These are phyloP conservation scores for Pezicula carpinea DNA, from an alignment of 2,329 filamentous ascomycete species.

Conservation along the genomic window DNA sequence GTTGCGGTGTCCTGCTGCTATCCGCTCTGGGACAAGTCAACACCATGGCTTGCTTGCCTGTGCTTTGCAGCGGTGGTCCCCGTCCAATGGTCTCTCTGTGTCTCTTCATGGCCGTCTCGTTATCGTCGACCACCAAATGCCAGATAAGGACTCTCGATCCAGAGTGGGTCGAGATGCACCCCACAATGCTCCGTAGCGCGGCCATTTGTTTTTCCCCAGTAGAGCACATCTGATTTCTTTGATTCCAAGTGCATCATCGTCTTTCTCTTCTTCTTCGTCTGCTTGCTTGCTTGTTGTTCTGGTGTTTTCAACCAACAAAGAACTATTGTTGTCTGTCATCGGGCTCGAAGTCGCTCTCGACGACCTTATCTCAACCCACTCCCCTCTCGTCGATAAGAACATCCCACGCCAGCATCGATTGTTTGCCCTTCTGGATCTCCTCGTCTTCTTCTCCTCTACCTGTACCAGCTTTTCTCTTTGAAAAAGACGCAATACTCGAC, in stretches of 20 bases:
- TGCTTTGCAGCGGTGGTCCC: neutral
- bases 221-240: too few species aligned
- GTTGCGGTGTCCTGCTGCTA: too few species aligned
- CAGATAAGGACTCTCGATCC: constrained; percentile 18
- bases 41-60: too few species aligned
- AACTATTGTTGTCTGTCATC: neutral
- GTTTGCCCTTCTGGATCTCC: constrained; percentile 1
- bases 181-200: constrained; percentile 18
- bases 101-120: neutral
- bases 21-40: too few species aligned
- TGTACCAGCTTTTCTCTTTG: constrained; percentile 7
- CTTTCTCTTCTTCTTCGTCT: constrained; percentile 9
- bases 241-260: constrained; percentile 3
- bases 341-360: neutral
- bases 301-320: neutral
- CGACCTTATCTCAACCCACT: constrained; percentile 10
- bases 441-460: constrained; percentile 1
- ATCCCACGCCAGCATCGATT: constrained; percentile 7
- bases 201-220: neutral
- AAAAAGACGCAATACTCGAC: constrained; percentile 1
- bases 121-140: neutral
- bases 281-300: constrained; percentile 3
- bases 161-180: constrained; percentile 17
- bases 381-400: constrained; percentile 21
- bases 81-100: neutral